Evolutionary conservation across 139 green algal species (phyloP), one percentile per base, ranked within the genome.

Genomic region (Chlamydomonas sp.): DNA sequence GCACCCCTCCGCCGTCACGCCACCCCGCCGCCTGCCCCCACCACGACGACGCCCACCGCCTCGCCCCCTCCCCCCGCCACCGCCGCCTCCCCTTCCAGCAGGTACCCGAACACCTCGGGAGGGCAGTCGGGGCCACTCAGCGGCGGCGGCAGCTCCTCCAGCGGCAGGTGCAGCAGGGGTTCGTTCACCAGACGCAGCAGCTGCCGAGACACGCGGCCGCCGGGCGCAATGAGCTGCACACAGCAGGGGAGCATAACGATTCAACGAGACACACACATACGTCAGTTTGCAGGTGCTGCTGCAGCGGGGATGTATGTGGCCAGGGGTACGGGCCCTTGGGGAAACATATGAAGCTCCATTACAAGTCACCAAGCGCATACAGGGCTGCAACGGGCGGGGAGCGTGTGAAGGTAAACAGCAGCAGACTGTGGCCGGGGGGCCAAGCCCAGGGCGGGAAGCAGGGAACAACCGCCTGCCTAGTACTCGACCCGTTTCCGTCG

Each of bases 131-230:
- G 61, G 0, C 57, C 5, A 4, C 63, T 17, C 75, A 88, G 63
- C 75, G 74, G 60, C 10, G 84, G 17, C 84, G 84, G 84, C 63
- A 88, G 75, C 62, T 74, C 83, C 3, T 1, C 5, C 72, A 87
- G 83, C 62, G 14, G 14, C 83, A 81, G 62, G 16, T 74, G 73
- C 83, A 87, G 63, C 58, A 31, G 16, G 9, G 84, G 84, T 75
- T 82, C 84, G 66, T 88, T 83, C 12, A 88, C 9, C 3, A 83
- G 5, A 1, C 7, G 17, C 75, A 88, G 74, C 63, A 83, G 76
- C 84, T 82, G 76, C 57, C 64, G 31, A 8, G 84, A 6, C 63
- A 88, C 73, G 2, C 17, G 59, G 66, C 63, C 10, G 69, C 83
- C 80, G 62, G 76, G 83, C 73, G 75, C 83, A n/a, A 87, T 87